These are phyloP conservation scores for Puccinia horiana DNA, from an alignment of 1,284 basidiomycete genomes.

Conservation along the genomic window DNA sequence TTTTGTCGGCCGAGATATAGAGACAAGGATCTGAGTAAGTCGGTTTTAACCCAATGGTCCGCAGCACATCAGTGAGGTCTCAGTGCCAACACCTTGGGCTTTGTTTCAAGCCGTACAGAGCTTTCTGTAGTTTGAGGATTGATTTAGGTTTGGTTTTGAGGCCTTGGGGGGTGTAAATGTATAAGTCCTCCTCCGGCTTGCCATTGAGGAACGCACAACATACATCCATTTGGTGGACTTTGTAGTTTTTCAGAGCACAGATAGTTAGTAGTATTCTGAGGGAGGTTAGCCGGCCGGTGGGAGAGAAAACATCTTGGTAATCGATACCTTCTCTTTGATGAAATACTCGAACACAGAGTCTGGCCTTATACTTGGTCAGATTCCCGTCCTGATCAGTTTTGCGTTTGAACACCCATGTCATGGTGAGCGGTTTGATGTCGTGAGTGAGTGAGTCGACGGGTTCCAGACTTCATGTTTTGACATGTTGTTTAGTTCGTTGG, in stretches of 20 bases:
- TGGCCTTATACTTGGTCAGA: not conserved
- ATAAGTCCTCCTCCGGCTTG: too few relatives aligned
- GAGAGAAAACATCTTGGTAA: too few relatives aligned
- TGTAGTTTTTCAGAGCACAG: not conserved
- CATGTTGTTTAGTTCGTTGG: too few relatives aligned
- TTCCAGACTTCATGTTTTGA: too few relatives aligned
- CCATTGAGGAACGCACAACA: too few relatives aligned
- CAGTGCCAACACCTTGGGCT: too few relatives aligned
- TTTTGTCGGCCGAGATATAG: not conserved
- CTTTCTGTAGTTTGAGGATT: too few relatives aligned
- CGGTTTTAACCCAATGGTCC: not conserved
- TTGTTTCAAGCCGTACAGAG: too few relatives aligned
- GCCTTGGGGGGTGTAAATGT: too few relatives aligned
- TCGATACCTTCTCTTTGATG: not conserved
- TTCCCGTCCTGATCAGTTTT: constrained; percentile 6
- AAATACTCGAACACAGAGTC: not conserved
- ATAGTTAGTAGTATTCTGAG: not conserved
- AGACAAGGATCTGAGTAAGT: not conserved
- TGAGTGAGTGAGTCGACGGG: too few relatives aligned
- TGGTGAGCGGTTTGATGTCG: not conserved
- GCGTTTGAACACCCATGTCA: not conserved
- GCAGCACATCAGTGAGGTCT: not conserved
- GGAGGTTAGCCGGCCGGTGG: not conserved
- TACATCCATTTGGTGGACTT: constrained; percentile 7
- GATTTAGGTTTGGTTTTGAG: too few relatives aligned